phyloP scores from a whole-genome alignment of 1,139 yeast genomes.

The Yamadazyma buinensis region DNA sequence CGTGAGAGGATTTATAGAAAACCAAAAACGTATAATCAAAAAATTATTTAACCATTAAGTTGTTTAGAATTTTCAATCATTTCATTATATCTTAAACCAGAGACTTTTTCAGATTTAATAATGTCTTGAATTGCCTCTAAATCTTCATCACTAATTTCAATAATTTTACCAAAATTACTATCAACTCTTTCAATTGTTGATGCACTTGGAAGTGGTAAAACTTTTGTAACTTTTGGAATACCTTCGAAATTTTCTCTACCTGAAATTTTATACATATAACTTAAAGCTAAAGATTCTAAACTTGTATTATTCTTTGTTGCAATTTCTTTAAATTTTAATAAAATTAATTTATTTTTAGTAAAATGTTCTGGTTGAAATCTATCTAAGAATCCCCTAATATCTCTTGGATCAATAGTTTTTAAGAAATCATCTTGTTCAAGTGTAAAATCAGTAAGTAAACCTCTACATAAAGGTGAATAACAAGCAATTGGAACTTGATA shows the following conservation, averaged over 20 bases:
- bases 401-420: conserved; percentile 1
- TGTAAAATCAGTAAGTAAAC: conserved; percentile 63
- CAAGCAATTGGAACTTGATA: conserved; percentile 63
- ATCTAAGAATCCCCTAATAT: conserved; percentile 19
- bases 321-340: conserved; percentile 40
- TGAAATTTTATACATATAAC: conserved; percentile 56
- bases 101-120: conserved; percentile 14
- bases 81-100: conserved; percentile 16
- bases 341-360: conserved; percentile 43
- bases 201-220: conserved; percentile 78
- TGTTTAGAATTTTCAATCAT: not conserved
- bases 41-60: conserved; percentile 3
- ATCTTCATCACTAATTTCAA: conserved; percentile 50
- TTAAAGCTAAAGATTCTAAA: conserved; percentile 66
- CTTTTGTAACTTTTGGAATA: conserved; percentile 43
- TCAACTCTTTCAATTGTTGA: conserved; percentile 53
- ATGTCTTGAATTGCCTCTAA: conserved; percentile 46
- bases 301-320: conserved; percentile 47
- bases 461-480: conserved; percentile 82
- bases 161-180: conserved; percentile 47
- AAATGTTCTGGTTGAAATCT: conserved; percentile 52
- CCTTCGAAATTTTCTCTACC: conserved; percentile 24
- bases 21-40: too few species aligned
- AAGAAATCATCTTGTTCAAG: conserved; percentile 37
- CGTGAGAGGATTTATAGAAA: too few species aligned